Evolutionary conservation across 805 yeast species (phyloP).

Genomic region (Cyberlindnera bimundalis): DNA sequence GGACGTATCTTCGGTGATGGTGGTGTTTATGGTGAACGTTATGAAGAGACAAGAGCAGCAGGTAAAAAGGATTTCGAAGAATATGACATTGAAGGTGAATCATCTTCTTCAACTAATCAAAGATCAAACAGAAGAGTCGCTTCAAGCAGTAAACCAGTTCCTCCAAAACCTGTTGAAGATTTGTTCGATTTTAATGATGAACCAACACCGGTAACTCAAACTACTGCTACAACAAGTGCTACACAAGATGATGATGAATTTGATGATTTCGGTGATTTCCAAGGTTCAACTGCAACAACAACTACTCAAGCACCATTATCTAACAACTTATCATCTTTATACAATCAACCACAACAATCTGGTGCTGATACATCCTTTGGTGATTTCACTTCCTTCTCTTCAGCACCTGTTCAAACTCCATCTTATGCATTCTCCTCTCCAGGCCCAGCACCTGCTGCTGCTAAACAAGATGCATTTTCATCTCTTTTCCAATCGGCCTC

Average conservation of each 20-base stretch:
- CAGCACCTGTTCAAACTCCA: slow-evolving; percentile 16
- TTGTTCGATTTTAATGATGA: slow-evolving; percentile 44
- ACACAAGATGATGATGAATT: slow-evolving; percentile 44
- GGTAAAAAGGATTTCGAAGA: slow-evolving; percentile 55
- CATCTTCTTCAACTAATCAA: slow-evolving; percentile 23
- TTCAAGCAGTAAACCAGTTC: slow-evolving; percentile 32
- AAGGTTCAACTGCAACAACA: slow-evolving; percentile 45
- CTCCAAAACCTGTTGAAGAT: slow-evolving; percentile 37
- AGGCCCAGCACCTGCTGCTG: slow-evolving; percentile 37
- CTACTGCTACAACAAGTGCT: slow-evolving; percentile 20
- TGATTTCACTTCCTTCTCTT: slow-evolving; percentile 24
- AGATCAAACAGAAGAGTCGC: slow-evolving; percentile 25
- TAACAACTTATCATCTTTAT: slow-evolving; percentile 32
- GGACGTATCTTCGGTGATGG: slow-evolving; percentile 67
- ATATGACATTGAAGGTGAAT: slow-evolving; percentile 44
- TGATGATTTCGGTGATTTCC: slow-evolving; percentile 82
- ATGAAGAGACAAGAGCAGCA: slow-evolving; percentile 52
- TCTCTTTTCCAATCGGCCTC: slow-evolving; percentile 67
- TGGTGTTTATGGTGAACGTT: slow-evolving; percentile 65
- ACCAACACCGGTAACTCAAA: slow-evolving; percentile 8
- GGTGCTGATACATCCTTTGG: slow-evolving; percentile 23
- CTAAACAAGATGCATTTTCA: slow-evolving; percentile 66
- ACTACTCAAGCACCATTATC: slow-evolving; percentile 18
- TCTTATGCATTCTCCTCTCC: slow-evolving; percentile 24
- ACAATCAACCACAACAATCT: slow-evolving; percentile 27